Conservation (phyloP, 2,329 filamentous ascomycete genomes). For the Chrysosporium keratinophilum region DNA sequence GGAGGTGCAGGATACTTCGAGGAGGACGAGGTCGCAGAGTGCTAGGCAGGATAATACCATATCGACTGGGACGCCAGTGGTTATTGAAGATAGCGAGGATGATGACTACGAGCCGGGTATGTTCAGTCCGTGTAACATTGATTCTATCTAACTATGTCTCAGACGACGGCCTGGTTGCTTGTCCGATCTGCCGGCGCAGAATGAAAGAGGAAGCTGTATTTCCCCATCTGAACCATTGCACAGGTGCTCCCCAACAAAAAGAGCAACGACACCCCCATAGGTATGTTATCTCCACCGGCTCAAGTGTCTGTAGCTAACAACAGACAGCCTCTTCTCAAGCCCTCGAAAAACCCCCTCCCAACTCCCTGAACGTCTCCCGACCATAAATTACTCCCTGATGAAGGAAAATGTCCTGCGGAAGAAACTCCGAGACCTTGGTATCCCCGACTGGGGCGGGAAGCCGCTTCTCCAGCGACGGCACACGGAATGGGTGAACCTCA, state of each 20-base stretch:
- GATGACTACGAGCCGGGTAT: slow-evolving; percentile 31
- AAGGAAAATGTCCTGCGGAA: slow-evolving; percentile 68
- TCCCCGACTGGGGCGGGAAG: slow-evolving; percentile 59
- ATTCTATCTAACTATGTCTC: slow-evolving; percentile 9
- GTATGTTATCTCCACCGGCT: not conserved
- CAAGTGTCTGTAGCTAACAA: not conserved
- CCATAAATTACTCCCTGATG: slow-evolving; percentile 77
- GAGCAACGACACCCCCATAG: not conserved
- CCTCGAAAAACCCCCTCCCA: slow-evolving; percentile 12
- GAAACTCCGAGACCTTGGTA: slow-evolving; percentile 70
- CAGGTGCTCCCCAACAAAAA: slow-evolving; percentile 20
- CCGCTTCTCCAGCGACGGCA: slow-evolving; percentile 67
- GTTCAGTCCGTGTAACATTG: slow-evolving; percentile 3
- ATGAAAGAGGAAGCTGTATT: slow-evolving; percentile 77
- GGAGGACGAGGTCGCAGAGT: slow-evolving; percentile 28
- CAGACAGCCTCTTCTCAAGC: not conserved
- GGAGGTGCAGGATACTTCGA: slow-evolving; percentile 19
- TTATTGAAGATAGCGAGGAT: slow-evolving; percentile 35
- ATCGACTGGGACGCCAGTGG: slow-evolving; percentile 19
- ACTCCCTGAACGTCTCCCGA: slow-evolving; percentile 58
- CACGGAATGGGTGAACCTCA: slow-evolving; percentile 87
- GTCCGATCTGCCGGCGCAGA: slow-evolving; percentile 66
- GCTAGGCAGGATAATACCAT: slow-evolving; percentile 16
- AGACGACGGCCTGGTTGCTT: slow-evolving; percentile 69
- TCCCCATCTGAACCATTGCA: slow-evolving; percentile 65